A percentile compares a stretch with the other conserved stretches of the same genome.
Conservation (phyloP, 768 basidiomycete species). For the Russula abietina region DNA sequence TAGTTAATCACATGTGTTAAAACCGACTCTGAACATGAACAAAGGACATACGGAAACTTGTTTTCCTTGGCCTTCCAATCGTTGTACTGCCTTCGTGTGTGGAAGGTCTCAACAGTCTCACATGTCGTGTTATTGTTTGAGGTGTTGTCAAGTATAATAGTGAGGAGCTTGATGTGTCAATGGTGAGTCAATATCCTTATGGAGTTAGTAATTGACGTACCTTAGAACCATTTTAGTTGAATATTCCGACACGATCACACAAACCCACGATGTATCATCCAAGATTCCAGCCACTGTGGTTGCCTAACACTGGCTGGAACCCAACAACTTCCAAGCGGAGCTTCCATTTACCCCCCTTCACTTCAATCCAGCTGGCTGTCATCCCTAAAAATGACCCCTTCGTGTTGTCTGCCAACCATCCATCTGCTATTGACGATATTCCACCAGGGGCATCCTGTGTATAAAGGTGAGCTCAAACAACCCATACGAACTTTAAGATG, state of each 20-base stretch:
- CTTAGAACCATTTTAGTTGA: not conserved
- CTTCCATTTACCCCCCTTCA: not conserved
- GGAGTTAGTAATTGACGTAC: no score
- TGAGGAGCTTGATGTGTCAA: not conserved
- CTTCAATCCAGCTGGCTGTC: not conserved
- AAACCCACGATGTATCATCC: not conserved
- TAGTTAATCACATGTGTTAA: no score
- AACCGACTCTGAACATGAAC: no score
- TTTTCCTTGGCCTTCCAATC: not conserved
- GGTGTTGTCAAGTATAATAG: not conserved
- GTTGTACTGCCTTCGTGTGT: not conserved
- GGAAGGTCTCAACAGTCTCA: not conserved
- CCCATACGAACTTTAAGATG: not conserved
- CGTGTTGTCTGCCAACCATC: not conserved
- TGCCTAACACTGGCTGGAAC: not conserved
- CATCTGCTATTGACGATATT: no score
- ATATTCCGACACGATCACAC: not conserved
- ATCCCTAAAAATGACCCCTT: not conserved
- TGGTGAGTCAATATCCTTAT: not conserved
- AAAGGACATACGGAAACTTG: no score
- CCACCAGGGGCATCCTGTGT: not conserved
- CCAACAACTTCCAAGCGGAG: not conserved
- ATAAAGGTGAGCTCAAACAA: not conserved
- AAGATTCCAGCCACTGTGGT: constrained; percentile 1
- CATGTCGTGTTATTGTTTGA: not conserved